Conservation (phyloP, 1,284 basidiomycete species). For the Trichosporon ovoides region DNA sequence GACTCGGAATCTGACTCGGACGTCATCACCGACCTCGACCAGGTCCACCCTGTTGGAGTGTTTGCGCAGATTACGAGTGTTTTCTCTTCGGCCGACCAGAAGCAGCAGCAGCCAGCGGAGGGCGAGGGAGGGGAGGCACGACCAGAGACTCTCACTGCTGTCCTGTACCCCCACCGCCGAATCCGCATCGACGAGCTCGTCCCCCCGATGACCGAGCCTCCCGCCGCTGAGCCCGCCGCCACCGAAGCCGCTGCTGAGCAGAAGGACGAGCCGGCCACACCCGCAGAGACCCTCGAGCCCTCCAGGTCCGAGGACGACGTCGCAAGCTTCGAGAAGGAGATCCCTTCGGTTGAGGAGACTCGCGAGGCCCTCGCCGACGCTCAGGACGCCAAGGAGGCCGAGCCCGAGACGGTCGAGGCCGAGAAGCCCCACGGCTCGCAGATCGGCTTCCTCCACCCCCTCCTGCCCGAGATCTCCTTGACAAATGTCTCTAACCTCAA, state of each 20-base stretch:
- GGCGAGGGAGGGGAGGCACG: constrained; percentile 52
- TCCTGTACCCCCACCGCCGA: constrained; percentile 89
- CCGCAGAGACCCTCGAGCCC: constrained; percentile 27
- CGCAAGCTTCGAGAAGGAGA: constrained; percentile 56
- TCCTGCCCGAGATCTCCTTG: constrained; percentile 75
- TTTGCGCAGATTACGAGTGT: constrained; percentile 97
- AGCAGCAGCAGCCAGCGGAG: constrained; percentile 50
- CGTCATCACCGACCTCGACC: constrained; percentile 79
- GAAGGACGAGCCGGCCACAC: not conserved
- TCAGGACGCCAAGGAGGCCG: not conserved
- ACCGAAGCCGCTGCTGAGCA: not conserved
- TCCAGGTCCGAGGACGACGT: constrained; percentile 48
- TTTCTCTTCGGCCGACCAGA: constrained; percentile 59
- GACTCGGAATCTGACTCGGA: constrained; percentile 91
- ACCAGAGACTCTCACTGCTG: constrained; percentile 82
- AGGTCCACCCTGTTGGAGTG: constrained; percentile 90
- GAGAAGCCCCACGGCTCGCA: constrained; percentile 21
- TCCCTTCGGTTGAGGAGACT: constrained; percentile 54
- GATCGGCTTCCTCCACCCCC: constrained; percentile 70
- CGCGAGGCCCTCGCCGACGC: constrained; percentile 44
- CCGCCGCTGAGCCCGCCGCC: constrained; percentile 3
- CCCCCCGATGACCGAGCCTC: constrained; percentile 27
- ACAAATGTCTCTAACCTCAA: constrained; percentile 82
- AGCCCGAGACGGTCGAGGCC: constrained; percentile 11
- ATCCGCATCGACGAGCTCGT: constrained; percentile 82